Percentiles rank a stretch among this genome's conserved stretches.
phyloP scores from a whole-genome alignment of 805 yeast species.

The Scheffersomyces ergatensis region DNA sequence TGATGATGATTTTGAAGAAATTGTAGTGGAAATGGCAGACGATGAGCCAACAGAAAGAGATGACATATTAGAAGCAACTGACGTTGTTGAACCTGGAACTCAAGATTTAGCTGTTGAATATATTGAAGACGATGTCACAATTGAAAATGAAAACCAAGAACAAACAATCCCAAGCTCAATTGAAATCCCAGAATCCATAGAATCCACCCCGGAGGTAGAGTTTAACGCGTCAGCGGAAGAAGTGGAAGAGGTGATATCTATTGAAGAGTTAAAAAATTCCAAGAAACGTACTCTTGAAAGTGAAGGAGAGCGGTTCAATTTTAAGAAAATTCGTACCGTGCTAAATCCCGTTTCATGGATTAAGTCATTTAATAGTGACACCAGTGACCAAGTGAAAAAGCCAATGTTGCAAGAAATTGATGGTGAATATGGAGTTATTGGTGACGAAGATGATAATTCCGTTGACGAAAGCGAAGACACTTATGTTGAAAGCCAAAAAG shows the following conservation, averaged over 20 bases:
- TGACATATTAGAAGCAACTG: not conserved
- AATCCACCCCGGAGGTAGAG: constrained; percentile 1
- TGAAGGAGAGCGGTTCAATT: not conserved
- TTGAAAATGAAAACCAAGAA: constrained; percentile 1
- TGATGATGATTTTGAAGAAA: not conserved
- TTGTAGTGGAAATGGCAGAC: not conserved
- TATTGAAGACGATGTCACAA: not conserved
- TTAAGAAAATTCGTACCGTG: not conserved
- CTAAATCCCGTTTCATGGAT: not conserved
- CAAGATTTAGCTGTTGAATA: not conserved
- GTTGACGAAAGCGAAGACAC: too few relatives aligned
- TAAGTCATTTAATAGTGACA: not conserved
- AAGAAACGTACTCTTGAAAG: not conserved
- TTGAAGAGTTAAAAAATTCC: too few relatives aligned
- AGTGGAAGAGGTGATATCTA: constrained; percentile 1
- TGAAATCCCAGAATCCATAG: not conserved
- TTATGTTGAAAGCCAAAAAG: too few relatives aligned
- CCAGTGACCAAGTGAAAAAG: not conserved
- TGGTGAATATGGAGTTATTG: not conserved
- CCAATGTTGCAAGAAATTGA: not conserved
- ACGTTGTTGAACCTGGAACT: not conserved
- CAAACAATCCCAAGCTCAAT: not conserved
- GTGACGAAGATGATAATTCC: too few relatives aligned
- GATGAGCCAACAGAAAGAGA: not conserved
- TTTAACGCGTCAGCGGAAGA: not conserved